A percentile compares a stretch with the other conserved stretches of the same genome.
phyloP scores from a whole-genome alignment of 352 stramenopile genomes.

The Globisporangium cystogenes region DNA sequence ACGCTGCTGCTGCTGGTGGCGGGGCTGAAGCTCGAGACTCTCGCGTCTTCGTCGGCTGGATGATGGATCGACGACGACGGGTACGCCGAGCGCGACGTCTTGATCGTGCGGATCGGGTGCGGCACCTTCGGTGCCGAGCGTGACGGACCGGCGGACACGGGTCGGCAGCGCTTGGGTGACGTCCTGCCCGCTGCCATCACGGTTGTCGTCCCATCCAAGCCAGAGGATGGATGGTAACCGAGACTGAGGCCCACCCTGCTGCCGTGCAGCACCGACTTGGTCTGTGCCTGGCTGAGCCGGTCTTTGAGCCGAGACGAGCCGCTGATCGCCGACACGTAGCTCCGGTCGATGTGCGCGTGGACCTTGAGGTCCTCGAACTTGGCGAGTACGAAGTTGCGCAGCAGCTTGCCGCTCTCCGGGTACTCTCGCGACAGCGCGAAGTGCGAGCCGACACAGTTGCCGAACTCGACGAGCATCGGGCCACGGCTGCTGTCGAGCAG shows the following conservation, averaged over 20 bases:
- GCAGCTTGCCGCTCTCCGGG: conserved; percentile 31
- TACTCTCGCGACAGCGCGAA: conserved; percentile 57
- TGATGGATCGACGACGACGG: conserved; percentile 11
- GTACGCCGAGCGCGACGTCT: conserved; percentile 53
- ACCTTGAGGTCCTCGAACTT: conserved; percentile 65
- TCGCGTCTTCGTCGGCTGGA: not conserved
- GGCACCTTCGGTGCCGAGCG: conserved; percentile 27
- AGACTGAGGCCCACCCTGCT: conserved; percentile 6
- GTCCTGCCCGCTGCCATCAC: conserved; percentile 29
- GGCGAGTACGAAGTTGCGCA: conserved; percentile 49
- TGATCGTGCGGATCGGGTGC: conserved; percentile 28
- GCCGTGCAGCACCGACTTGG: conserved; percentile 24
- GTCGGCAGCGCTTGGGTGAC: conserved; percentile 58
- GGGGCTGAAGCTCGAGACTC: not conserved
- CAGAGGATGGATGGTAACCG: conserved; percentile 4
- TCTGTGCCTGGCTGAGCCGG: conserved; percentile 37
- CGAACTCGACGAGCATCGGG: conserved; percentile 78
- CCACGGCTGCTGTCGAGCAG: conserved; percentile 69
- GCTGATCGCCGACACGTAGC: conserved; percentile 61
- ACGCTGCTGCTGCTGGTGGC: not conserved
- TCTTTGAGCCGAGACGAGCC: conserved; percentile 46
- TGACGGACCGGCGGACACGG: conserved; percentile 53
- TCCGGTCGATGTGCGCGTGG: conserved; percentile 70
- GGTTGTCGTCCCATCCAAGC: conserved; percentile 9
- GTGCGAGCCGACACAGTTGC: conserved; percentile 68